These are phyloP conservation scores for Tetragonia tetragonoides DNA, from an alignment of 148 eudicot genomes.

Conservation along the genomic window DNA sequence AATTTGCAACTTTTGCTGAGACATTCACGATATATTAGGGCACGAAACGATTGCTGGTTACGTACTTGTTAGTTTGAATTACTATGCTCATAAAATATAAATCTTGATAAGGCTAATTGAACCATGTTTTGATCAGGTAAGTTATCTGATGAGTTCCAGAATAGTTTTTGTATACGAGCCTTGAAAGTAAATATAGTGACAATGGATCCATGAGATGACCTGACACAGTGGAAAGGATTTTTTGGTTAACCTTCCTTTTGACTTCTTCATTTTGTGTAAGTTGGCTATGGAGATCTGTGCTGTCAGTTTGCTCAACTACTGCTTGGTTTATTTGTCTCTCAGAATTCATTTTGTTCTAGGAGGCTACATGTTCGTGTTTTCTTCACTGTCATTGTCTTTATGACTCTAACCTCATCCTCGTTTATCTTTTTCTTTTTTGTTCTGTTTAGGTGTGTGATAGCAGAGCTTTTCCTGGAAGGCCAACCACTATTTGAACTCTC, in stretches of 20 bases:
- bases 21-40: no score
- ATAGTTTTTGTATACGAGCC: background rate
- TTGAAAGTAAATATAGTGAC: background rate
- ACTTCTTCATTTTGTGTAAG: background rate
- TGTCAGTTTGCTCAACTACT: constrained; percentile 6
- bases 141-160: background rate
- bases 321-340: background rate
- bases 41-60: no score
- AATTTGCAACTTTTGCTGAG: no score
- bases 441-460: constrained; percentile 80
- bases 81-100: no score
- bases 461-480: constrained; percentile 96
- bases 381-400: background rate
- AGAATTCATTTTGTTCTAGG: background rate
- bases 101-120: no score
- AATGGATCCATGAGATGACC: background rate
- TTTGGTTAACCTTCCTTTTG: background rate
- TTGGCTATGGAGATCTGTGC: background rate
- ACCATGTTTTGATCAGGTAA: background rate
- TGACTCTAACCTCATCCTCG: background rate
- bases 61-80: no score
- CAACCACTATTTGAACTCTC: constrained; percentile 94
- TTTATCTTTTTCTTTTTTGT: background rate
- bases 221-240: background rate
- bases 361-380: background rate